Percentiles rank a stretch among this genome's conserved stretches.
These are phyloP conservation scores for Telopea speciosissima DNA, from an alignment of 177 flowering plant species.

Conservation along the genomic window DNA sequence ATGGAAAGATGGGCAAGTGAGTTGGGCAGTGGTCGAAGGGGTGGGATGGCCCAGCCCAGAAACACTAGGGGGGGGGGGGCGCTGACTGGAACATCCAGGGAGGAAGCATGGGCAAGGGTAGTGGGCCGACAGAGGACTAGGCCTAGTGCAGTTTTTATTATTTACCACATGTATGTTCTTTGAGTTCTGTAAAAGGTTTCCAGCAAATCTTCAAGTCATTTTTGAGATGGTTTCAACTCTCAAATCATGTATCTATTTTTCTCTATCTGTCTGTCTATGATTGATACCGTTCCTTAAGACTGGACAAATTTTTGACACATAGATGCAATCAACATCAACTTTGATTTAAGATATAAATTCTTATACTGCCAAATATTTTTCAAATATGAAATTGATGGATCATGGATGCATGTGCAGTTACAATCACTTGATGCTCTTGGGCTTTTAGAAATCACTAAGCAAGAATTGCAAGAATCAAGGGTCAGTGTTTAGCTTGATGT, in stretches of 20 bases:
- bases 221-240: neutral
- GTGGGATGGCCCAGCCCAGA: no score
- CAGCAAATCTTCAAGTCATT: neutral
- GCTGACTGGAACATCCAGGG: no score
- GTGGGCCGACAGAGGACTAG: no score
- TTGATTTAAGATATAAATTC: neutral
- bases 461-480: conserved; percentile 33
- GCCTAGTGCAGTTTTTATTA: neutral
- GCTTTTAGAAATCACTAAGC: conserved; percentile 40
- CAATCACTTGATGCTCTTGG: conserved; percentile 60
- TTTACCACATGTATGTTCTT: neutral
- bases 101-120: no score
- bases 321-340: neutral
- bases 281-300: neutral
- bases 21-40: no score
- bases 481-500: conserved; percentile 29
- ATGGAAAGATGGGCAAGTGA: no score
- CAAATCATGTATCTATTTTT: neutral
- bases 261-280: neutral
- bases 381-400: neutral
- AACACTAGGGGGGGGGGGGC: no score
- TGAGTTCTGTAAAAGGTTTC: neutral
- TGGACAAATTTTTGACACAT: neutral
- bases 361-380: neutral
- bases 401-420: conserved; percentile 37